Base-by-base conservation (phyloP, 225 moss, liverwort and hornwort species). In the Ulota crispa region DNA sequence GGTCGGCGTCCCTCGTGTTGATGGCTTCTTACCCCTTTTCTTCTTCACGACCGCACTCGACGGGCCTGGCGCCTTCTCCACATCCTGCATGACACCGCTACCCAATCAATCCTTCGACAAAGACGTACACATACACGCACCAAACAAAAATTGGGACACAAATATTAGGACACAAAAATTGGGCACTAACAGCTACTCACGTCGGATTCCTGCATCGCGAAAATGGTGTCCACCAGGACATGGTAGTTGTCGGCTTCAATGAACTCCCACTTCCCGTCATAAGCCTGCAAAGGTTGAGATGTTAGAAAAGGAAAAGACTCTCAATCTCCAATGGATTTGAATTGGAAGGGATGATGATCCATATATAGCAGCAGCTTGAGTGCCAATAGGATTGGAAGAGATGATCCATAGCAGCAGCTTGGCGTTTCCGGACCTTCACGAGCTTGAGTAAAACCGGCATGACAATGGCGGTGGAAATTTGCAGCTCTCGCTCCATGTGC, bases 191-290 rank as follows among this genome's bases (percentile, higher is more conserved):
- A 3, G 18, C 8, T 2, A 62, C 78, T 83, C 53, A 90, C 90
- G 56, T 79, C 85, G 16, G 55, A 56, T 65, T 91, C 91, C 72
- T 86, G 83, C 64, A 37, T 69, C 77, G 81, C 24, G 68, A 91
- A 91, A 28, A 91, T 70, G 52, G 68, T 63, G 9, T 91, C 89
- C 68, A 81, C 89, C 54, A 91, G 81, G 6, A 91, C 81, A 7
- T 87, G 87, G 31, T 91, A 91, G 23, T 87, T 85, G 64, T 91
- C 87, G 2, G 81, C 87, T 69, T 91, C 91, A 32, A 91, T 91
- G 36, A 89, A 85, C 70, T 84, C 80, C 91, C 91, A 91, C 6
- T 89, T 83, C 15, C 85, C 83, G 60, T 89, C 88, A 19, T 72
- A 87, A 26, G 89, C 70, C 91, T 91, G 83, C 70, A 56, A 31